Base-by-base conservation (phyloP, 176 grass and related monocot species). In the Hsuehochloa calcarea region DNA sequence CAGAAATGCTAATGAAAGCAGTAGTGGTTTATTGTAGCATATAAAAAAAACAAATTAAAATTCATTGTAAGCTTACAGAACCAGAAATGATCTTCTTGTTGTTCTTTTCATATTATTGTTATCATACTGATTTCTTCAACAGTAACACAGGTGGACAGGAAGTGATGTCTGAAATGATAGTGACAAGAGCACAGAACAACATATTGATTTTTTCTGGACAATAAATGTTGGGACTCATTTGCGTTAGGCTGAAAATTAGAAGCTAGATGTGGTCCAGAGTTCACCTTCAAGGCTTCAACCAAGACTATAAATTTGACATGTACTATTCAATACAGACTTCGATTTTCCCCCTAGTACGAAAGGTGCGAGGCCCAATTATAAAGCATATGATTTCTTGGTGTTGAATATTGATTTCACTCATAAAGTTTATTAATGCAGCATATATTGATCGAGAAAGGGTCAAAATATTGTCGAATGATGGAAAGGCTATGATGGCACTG, bases 111-210 rank as follows among this genome's bases (percentile, higher is more conserved):
- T 59, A 8, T 59, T 26, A 66, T 50, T 50, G 51, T 1, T 68
- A 22, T 68, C 82, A 34, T 5, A 72, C 62, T 50, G 38, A 85
- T 85, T 80, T 74, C 15, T 75, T 89, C 70, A 49, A 50, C 51
- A 19, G 41, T 69, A 76, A 82, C 50, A 69, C 23, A 83, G 44
- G 56, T 77, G 27, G 10, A 85, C 62, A 85, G 29, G 87, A 50
- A 85, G 52, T 51, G 54, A 77, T 70, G 34, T 55, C 71, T 19
- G 23, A 45, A 52, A 69, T 26, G 70, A 89, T 13, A 62, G 46
- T 14, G 88, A 77, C 63, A 20, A 52, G 51, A 62, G 62, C 62
- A 62, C 61, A 62, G 19, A 74, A 50, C 40, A 29, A 65, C 67
- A n/a, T 16, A 20, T 38, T 49, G 39, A 85, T 80, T 80, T 78